phyloP scores from a whole-genome alignment of 2,329 filamentous ascomycete genomes.

The Coniochaeta prunicola region DNA sequence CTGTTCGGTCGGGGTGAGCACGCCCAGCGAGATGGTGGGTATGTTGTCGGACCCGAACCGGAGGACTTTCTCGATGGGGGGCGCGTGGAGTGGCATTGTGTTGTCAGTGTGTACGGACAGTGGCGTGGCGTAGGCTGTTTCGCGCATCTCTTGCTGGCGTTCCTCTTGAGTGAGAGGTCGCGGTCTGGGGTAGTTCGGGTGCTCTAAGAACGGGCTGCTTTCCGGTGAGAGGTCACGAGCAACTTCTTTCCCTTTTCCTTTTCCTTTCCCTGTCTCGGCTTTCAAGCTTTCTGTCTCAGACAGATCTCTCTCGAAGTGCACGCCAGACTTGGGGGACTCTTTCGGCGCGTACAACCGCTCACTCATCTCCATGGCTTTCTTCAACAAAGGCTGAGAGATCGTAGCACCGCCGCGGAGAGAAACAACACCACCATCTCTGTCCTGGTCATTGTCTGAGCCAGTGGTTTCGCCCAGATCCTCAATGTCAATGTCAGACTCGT shows the following conservation, averaged over 20 bases:
- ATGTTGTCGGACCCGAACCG: conserved; percentile 15
- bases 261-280: not conserved
- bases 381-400: not conserved
- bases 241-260: not conserved
- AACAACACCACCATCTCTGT: not conserved
- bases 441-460: not conserved
- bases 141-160: conserved; percentile 10
- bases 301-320: not conserved
- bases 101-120: conserved; percentile 15
- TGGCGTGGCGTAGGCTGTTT: conserved; percentile 19
- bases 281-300: not conserved
- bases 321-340: not conserved
- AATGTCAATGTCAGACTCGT: not conserved
- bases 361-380: not conserved
- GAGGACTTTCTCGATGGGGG: conserved; percentile 27
- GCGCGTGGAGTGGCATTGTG: conserved; percentile 26
- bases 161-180: not conserved
- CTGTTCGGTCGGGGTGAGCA: conserved; percentile 34
- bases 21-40: conserved; percentile 27
- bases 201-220: not conserved
- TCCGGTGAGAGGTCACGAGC: not conserved
- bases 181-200: not conserved
- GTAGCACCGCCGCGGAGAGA: not conserved
- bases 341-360: not conserved
- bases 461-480: not conserved